Base-by-base conservation (phyloP, 352 stramenopile species). In the Pythium aphanidermatum region DNA sequence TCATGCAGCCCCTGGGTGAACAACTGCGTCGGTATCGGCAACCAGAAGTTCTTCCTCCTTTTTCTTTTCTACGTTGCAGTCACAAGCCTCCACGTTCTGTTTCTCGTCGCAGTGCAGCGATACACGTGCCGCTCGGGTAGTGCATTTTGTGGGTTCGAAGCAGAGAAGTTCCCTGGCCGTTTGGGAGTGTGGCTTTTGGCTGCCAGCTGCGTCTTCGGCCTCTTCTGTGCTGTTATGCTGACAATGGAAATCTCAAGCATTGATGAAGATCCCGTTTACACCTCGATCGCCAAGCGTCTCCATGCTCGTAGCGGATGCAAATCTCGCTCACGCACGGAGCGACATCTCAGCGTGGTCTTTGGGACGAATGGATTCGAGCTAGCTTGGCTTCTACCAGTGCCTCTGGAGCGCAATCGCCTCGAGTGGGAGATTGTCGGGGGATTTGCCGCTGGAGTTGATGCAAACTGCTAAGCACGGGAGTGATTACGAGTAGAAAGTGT, bases 11-110 rank as follows among this genome's bases (percentile, higher is more conserved):
- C 78, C 17, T 93, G 81, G 81, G 77, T 93, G 25, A 93, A 93
- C 61, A 93, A 93, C 32, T 93, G 82, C 55, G 63, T 93, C 17
- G 82, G 82, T 9, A 80, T 89, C 32, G 73, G 74, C 31, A 93
- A 91, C 54, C 74, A 83, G 19, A 91, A 88, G 59, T 67, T 67
- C 13, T 93, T 93, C 48, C 60, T 93, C 24, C 59, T 89, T 35
- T 60, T 93, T 53, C 65, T 93, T n/a, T 51, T 86, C 29, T 93
- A 93, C 47, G 72, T 87, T 19, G 58, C 68, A 1, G 51, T 70
- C 24, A 82, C 67, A 51, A 83, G 78, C 43, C 35, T 75, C 3
- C 75, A 86, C 39, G 74, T 68, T 16, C 38, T 70, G 4, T 13
- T 78, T 17, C 50, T 93, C 24, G 56, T 90, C n/a, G 11, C 72